Conservation (phyloP, 1,139 yeast genomes). For the Sugiyamaella novakii region DNA sequence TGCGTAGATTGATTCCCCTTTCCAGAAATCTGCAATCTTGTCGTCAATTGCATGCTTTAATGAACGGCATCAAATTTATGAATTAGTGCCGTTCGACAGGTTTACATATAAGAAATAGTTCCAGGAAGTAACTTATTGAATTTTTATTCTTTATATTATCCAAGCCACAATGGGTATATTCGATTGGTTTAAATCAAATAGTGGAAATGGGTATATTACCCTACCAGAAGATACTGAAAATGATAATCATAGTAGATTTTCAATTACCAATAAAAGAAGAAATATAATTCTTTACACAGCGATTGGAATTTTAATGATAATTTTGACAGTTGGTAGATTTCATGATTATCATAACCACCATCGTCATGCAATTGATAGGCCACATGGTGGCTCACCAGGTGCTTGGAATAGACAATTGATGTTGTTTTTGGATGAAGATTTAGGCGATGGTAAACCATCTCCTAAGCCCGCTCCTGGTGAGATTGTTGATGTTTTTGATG, state of each 20-base stretch:
- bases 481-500: constrained; percentile 28
- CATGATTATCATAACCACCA: neutral
- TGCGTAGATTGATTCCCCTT: no score
- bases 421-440: neutral
- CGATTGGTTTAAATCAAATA: constrained; percentile 3
- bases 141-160: no score
- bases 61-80: neutral
- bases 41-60: neutral
- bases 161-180: constrained; percentile 3
- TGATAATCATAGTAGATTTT: neutral
- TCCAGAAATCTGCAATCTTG: no score
- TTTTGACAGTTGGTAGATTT: constrained; percentile 7
- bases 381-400: constrained; percentile 1
- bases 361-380: neutral
- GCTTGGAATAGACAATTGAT: constrained; percentile 10
- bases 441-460: neutral
- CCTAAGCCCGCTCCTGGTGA: neutral
- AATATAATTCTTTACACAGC: constrained; percentile 7
- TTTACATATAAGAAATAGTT: no score
- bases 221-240: constrained; percentile 6
- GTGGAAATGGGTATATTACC: constrained; percentile 9
- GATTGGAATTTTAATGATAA: constrained; percentile 8
- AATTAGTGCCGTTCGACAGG: no score
- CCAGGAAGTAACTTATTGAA: no score
- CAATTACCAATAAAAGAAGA: constrained; percentile 3